These are phyloP conservation scores for Fusarium proliferatum DNA, from an alignment of 2,329 filamentous ascomycete species.

Conservation along the genomic window DNA sequence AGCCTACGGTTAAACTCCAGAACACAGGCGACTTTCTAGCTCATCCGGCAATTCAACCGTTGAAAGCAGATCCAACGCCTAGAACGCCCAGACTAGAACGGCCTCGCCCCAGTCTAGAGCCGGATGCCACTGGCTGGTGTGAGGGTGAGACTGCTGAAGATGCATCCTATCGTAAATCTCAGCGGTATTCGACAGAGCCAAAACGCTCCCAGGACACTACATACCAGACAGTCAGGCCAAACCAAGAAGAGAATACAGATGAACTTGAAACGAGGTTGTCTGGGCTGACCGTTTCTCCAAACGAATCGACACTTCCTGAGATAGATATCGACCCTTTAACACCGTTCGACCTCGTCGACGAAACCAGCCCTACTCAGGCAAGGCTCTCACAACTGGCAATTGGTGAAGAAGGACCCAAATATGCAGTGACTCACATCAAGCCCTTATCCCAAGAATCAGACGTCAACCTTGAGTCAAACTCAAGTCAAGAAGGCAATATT, in stretches of 20 bases:
- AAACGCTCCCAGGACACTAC: not conserved
- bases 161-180: not conserved
- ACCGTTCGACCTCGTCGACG: constrained; percentile 4
- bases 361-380: not conserved
- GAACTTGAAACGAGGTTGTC: constrained; percentile 22
- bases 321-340: constrained; percentile 3
- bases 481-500: constrained; percentile 7
- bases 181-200: not conserved
- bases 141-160: not conserved
- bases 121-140: not conserved
- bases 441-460: constrained; percentile 17
- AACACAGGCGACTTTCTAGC: constrained; percentile 4
- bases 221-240: not conserved
- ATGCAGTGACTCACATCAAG: not conserved
- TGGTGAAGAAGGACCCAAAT: constrained; percentile 7
- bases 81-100: constrained; percentile 29
- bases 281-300: constrained; percentile 18
- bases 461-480: constrained; percentile 5
- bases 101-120: constrained; percentile 20
- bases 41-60: constrained; percentile 33
- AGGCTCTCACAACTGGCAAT: constrained; percentile 16
- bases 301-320: constrained; percentile 3
- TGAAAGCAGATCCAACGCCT: constrained; percentile 16
- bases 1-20: not conserved
- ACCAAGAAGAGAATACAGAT: constrained; percentile 7